Evolutionary conservation across 1,284 basidiomycete genomes (phyloP).

Genomic region (Marasmius oreades): DNA sequence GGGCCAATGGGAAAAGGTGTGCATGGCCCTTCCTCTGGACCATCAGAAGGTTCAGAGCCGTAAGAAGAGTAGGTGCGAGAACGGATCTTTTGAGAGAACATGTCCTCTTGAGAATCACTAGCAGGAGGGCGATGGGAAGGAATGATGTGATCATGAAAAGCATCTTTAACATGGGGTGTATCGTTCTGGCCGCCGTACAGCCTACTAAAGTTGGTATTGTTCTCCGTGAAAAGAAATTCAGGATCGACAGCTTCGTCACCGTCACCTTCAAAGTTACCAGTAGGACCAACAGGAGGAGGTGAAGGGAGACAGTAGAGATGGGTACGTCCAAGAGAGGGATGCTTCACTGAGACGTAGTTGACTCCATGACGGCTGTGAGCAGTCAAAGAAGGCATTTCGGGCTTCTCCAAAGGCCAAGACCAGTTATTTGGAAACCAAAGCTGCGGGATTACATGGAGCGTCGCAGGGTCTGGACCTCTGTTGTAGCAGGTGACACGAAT

Average conservation of each 20-base stretch:
- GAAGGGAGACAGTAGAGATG: constrained; percentile 90
- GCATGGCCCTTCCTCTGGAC: constrained; percentile 44
- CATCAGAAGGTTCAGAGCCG: constrained; percentile 29
- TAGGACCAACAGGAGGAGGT: constrained; percentile 82
- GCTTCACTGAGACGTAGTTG: constrained; percentile 69
- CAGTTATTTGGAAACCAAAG: constrained; percentile 98
- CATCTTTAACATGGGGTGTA: constrained; percentile 89
- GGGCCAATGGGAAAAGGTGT: constrained; percentile 50
- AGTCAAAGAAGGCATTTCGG: constrained; percentile 71
- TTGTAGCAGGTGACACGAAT: constrained; percentile 97
- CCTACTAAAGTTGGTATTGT: constrained; percentile 93
- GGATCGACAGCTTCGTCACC: constrained; percentile 73
- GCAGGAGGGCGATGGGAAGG: constrained; percentile 70
- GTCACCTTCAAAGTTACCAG: constrained; percentile 55
- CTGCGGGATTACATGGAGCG: constrained; percentile 92
- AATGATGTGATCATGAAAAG: constrained; percentile 98
- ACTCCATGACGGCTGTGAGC: constrained; percentile 52
- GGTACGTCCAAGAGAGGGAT: constrained; percentile 71
- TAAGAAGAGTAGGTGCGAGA: constrained; percentile 44
- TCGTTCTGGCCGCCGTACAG: constrained; percentile 88
- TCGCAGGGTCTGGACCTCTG: constrained; percentile 93
- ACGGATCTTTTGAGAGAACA: constrained; percentile 47
- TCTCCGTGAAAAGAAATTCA: constrained; percentile 89
- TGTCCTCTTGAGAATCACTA: constrained; percentile 35
- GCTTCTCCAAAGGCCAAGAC: constrained; percentile 89